phyloP scores from a whole-genome alignment of 2,329 filamentous ascomycete genomes.

The Fusarium tupiense region DNA sequence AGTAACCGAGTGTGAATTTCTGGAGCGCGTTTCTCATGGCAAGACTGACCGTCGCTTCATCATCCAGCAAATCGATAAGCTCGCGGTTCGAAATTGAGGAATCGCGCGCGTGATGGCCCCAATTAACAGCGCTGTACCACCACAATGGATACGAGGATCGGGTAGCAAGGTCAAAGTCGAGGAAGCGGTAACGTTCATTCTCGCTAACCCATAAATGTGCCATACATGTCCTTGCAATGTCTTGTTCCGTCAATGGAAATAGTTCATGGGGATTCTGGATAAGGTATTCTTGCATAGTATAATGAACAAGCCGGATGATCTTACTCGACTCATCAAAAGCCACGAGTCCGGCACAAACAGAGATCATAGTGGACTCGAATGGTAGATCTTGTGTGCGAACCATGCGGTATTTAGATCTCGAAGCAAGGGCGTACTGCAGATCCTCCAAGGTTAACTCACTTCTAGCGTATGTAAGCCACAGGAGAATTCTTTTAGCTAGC shows the following conservation, averaged over 20 bases:
- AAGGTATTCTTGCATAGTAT: accelerated
- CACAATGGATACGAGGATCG: neutral
- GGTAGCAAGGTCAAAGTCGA: neutral
- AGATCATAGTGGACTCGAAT: neutral
- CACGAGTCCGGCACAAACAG: neutral
- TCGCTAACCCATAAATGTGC: neutral
- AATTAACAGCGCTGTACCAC: neutral
- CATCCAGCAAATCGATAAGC: accelerated
- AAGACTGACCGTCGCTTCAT: neutral
- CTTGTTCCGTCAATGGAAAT: neutral
- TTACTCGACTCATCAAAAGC: neutral
- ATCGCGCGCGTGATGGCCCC: neutral
- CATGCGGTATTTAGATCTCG: neutral
- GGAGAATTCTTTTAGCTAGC: neutral
- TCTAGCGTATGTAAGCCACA: neutral
- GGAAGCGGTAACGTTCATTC: neutral
- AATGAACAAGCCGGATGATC: neutral
- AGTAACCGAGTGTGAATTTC: neutral
- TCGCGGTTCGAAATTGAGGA: neutral
- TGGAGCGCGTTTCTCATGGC: neutral
- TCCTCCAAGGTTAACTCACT: accelerated
- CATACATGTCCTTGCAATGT: neutral
- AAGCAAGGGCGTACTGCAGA: neutral
- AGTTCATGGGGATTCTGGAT: neutral
- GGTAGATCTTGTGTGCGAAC: neutral